Conservation (phyloP, 352 stramenopile species). For the Globisporangium polare region DNA sequence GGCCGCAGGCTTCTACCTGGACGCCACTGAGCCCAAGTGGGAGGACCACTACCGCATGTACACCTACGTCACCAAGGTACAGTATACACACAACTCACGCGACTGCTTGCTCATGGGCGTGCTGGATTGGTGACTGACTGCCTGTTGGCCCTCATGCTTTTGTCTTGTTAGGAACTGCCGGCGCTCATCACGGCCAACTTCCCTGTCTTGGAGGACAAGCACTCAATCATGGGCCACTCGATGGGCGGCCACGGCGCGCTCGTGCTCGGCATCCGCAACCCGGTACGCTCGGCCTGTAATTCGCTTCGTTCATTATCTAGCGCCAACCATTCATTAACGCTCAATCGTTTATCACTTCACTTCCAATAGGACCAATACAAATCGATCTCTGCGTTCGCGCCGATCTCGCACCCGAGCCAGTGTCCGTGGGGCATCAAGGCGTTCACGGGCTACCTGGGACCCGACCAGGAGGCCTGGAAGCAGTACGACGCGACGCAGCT, state of each 20-base stretch:
- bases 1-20: constrained; percentile 96
- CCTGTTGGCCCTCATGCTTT: not conserved
- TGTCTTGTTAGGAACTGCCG: constrained; percentile 84
- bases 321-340: not conserved
- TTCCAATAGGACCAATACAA: constrained; percentile 67
- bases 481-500: constrained; percentile 92
- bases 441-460: constrained; percentile 96
- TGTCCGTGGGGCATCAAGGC: constrained; percentile 98
- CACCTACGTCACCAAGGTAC: constrained; percentile 90
- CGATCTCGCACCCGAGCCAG: constrained; percentile 94
- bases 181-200: constrained; percentile 88
- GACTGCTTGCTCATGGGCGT: not conserved
- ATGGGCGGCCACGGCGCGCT: constrained; percentile 98
- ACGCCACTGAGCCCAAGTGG: constrained; percentile 94
- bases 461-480: constrained; percentile 84
- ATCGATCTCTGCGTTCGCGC: constrained; percentile 95
- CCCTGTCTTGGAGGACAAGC: constrained; percentile 70
- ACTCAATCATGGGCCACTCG: constrained; percentile 94
- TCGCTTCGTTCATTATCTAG: no score
- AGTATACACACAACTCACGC: not conserved
- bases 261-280: constrained; percentile 91
- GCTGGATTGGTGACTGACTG: not conserved
- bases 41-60: constrained; percentile 97
- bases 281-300: constrained; percentile 22
- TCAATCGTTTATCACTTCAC: not conserved